phyloP scores from a whole-genome alignment of 73 alveolate genomes.

The Durusdinium trenchii region DNA sequence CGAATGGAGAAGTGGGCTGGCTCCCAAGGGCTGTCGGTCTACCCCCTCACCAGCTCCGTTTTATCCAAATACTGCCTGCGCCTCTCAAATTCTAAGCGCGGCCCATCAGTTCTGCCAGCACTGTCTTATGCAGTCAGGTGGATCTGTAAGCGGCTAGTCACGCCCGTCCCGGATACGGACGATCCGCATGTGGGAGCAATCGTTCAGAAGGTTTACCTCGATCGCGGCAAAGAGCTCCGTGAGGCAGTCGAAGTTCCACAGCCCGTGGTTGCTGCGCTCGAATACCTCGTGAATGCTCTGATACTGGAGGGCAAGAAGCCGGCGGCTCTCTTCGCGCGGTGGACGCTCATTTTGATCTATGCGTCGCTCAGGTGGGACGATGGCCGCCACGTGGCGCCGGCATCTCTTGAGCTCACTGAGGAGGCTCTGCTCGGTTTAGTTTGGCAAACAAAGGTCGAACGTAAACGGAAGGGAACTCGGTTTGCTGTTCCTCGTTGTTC shows the following conservation, averaged over 20 bases:
- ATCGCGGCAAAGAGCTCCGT: neutral
- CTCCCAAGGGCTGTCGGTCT: neutral
- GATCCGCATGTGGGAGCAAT: neutral
- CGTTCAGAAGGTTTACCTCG: neutral
- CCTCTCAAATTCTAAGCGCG: neutral
- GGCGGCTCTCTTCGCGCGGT: neutral
- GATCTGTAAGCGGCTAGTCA: neutral
- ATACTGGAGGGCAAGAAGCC: no score
- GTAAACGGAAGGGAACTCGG: neutral
- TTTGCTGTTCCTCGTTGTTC: neutral
- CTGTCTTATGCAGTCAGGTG: neutral
- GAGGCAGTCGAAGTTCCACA: conserved; percentile 15
- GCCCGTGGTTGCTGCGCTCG: neutral
- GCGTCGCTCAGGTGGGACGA: neutral
- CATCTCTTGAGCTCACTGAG: neutral
- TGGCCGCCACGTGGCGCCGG: neutral
- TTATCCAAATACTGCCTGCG: neutral
- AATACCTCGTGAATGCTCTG: no score
- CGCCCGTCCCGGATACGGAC: neutral
- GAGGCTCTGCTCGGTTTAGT: neutral
- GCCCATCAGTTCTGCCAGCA: neutral
- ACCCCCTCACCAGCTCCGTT: neutral
- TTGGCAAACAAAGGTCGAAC: conserved; percentile 37
- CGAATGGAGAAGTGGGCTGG: neutral
- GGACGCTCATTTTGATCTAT: neutral